Evolutionary conservation across 2,329 filamentous ascomycete genomes (phyloP), one percentile per base, ranked within the genome.

Genomic region (Aspergillus uvarum): DNA sequence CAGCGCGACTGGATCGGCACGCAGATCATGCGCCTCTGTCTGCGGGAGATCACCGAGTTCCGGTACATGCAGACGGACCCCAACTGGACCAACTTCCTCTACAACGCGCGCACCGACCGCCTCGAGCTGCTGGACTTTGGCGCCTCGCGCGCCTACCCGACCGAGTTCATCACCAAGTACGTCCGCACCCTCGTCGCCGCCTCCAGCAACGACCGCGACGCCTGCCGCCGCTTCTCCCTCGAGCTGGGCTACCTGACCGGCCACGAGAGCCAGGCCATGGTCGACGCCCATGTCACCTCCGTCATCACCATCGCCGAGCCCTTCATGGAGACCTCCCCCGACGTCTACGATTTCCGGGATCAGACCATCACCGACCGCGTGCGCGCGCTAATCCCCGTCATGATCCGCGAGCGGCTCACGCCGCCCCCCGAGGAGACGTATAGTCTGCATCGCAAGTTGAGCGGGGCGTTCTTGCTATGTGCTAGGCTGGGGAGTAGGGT

Each of bases 21-120:
- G 0, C 91, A 98, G 70, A 91, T 98, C 65, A 84, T 98, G 55
- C 90, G 92, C 4, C 87, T 99, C 11, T 98, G 92, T 73, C 84
- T 98, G 44, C 89, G 93, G 60, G 95, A 98, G 78, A 94, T 98
- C 68, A 89, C 89, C 65, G 92, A 96, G 76, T 98, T 97, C 85
- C 88, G 84, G 62, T 98, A 96, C 80, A 99, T 99, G 95, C 95
- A 99, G 79, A 99, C 95, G 5, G 95, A 99, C 73, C 95, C 95
- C 47, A 99, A 99, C 81, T 99, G 95, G 95, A 98, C 94, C 35
- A 99, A 99, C 77, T 99, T 99, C 76, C 83, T 98, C 21, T 99
- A 92, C 82, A 95, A 98, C 69, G 80, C 87, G 1, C 68, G 80
- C 21, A 86, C 83, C 4, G 80, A 87, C 68, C 89, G 87, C 71